Base-by-base conservation (phyloP, 2,329 filamentous ascomycete genomes). In the Penicillium sp. region DNA sequence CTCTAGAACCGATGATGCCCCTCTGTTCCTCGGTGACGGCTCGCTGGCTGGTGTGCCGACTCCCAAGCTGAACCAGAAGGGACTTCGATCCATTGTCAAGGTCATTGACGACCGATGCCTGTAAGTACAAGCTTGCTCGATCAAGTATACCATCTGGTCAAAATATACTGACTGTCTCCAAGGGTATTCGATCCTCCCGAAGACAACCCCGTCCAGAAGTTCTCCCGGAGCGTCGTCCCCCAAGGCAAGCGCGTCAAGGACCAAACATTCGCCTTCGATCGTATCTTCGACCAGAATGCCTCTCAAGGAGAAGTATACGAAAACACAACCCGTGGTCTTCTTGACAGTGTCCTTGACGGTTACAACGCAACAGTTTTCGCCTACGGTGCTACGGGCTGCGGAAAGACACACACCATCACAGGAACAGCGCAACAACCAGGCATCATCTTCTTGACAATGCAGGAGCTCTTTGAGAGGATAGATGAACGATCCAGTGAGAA, bases 331-430 rank as follows among this genome's bases (percentile, higher is more conserved):
- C 91, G 89, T 76, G 87, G 82, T 58, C 85, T 99, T n/a, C 85
- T 99, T 63, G 94, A 98, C 75, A 97, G 90, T 74, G 93, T 99
- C 16, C 83, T 99, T 60, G 93, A 99, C 68, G 95, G 95, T 67
- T 99, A 97, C 83, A 99, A 99, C 82, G 95, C 95, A 52, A 99
- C 95, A 0, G 95, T 99, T 4, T 99, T 99, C 75, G 95, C 95
- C 53, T 99, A 99, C 77, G 95, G 95, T 68, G 95, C 95, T 42
- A 99, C 95, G 0, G 95, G 95, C 42, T 99, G 95, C 77, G 95
- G 95, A 77, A 99, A 99, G 81, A 99, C 95, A 26, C 95, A 99
- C 77, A 99, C 95, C 10, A 99, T 99, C 72, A 92, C 89, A 3
- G 95, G 95, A 67, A 97, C 94, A 0, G 81, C 92, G 1, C 91